Base-by-base conservation (phyloP, 345 rosid genomes). In the Passiflora organensis region DNA sequence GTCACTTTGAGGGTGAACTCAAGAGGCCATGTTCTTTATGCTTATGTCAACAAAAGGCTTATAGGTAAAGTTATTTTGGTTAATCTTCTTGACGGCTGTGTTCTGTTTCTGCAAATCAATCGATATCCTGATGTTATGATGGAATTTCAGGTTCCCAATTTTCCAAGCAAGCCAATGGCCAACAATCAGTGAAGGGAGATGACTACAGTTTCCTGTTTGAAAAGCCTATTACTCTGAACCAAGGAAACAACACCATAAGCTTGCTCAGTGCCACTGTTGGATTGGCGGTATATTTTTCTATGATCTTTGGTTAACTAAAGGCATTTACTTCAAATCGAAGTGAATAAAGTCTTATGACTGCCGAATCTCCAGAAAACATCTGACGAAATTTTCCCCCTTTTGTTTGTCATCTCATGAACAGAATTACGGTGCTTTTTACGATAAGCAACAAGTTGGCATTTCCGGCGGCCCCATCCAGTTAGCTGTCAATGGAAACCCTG, bases 231-330 rank as follows among this genome's bases (percentile, higher is more conserved):
- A 4, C 62, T 14, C 47, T 48, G 38, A 23, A 38, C 13, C 5
- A 21, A 9, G 63, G 54, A 16, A 48, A 8, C 1, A 59, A 59
- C n/a, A 13, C 18, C 37, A 59, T 48, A 37, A 38, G 21, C 36
- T 24, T 48, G 22, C 63, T 59, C 36, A 48, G 46, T 23, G 63
- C 63, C 23, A 59, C 63, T 8, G 55, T 59, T 48, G 63, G 63
- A 23, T 48, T 59, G 22, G 22, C 25, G 28, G 63, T 48, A 47
- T 34, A 32, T 37, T 20, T 38, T 52, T 10, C 1, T 16, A 17
- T 42, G 1, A 0, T 42, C 15, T 14, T 13, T 15, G n/a, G n/a
- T n/a, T n/a, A n/a, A n/a, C n/a, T 17, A 13, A 42, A 1, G 17
- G 17, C 19, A 42, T 8, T 42, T 42, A n/a, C n/a, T n/a, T n/a